Evolutionary conservation across 2,329 filamentous ascomycete genomes (phyloP).

Genomic region (Tolypocladium ophioglossoides): DNA sequence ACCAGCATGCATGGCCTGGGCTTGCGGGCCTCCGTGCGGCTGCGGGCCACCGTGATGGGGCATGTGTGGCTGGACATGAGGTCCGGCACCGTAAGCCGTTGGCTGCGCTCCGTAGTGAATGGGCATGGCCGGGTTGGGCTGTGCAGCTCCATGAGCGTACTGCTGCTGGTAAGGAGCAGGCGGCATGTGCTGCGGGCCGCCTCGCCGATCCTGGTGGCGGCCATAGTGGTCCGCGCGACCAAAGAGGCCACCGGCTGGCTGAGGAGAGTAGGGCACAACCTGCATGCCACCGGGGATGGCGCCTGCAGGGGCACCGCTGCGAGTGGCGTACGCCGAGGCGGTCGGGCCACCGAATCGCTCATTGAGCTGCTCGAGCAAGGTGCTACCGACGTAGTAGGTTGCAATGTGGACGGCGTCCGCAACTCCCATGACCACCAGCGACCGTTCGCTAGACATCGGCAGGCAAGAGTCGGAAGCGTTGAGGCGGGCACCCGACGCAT

Average conservation of each 20-base stretch:
- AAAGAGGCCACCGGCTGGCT: slow-evolving; percentile 85
- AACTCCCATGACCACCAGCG: slow-evolving; percentile 94
- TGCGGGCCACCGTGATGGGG: slow-evolving; percentile 46
- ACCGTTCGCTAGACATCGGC: slow-evolving; percentile 89
- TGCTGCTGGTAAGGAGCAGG: slow-evolving; percentile 61
- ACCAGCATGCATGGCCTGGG: slow-evolving; percentile 61
- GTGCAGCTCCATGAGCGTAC: slow-evolving; percentile 54
- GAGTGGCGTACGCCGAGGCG: slow-evolving; percentile 93
- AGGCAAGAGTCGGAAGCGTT: slow-evolving; percentile 95
- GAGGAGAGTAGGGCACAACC: slow-evolving; percentile 94
- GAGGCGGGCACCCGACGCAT: slow-evolving; percentile 88
- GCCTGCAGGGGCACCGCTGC: slow-evolving; percentile 85
- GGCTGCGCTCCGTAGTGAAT: slow-evolving; percentile 74
- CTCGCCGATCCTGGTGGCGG: slow-evolving; percentile 60
- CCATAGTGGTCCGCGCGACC: slow-evolving; percentile 80
- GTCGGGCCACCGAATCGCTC: slow-evolving; percentile 93
- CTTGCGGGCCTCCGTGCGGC: slow-evolving; percentile 54
- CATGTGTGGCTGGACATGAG: slow-evolving; percentile 63
- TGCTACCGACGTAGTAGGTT: slow-evolving; percentile 96
- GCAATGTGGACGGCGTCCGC: slow-evolving; percentile 98
- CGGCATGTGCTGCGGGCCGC: slow-evolving; percentile 56
- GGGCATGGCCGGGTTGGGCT: slow-evolving; percentile 51
- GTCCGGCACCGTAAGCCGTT: slow-evolving; percentile 67
- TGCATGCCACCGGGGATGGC: slow-evolving; percentile 97
- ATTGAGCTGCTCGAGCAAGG: slow-evolving; percentile 92